Conservation (phyloP, 257 asterid genomes). For the Lantana camara region DNA sequence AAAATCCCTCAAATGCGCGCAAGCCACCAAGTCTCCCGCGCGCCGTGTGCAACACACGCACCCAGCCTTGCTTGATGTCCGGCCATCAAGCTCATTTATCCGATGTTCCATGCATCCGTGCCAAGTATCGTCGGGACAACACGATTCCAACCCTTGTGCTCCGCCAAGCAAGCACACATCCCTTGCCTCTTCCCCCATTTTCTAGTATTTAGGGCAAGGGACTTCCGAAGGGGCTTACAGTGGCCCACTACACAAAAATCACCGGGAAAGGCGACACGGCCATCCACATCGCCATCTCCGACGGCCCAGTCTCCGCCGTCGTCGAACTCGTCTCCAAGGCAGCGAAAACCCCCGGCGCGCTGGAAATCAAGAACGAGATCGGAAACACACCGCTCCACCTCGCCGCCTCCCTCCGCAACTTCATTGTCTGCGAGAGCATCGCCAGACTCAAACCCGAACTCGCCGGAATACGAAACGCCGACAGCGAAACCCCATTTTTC, state of each 20-base stretch:
- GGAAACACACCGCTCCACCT: background rate
- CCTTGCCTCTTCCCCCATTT: too few species aligned
- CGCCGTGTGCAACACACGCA: too few species aligned
- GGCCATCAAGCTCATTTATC: too few species aligned
- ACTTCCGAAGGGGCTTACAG: too few species aligned
- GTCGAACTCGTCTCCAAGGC: background rate
- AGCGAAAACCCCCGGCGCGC: background rate
- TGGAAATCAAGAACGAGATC: background rate
- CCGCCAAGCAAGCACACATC: too few species aligned
- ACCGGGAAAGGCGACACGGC: constrained; percentile 34
- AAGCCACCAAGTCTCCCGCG: too few species aligned
- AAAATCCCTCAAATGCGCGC: too few species aligned
- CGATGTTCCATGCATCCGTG: too few species aligned
- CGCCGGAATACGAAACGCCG: constrained; percentile 11
- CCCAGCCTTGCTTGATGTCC: too few species aligned
- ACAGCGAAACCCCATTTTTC: background rate
- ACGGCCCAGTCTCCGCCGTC: constrained; percentile 22
- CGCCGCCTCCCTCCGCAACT: background rate
- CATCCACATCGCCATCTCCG: constrained; percentile 35
- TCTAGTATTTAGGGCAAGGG: too few species aligned
- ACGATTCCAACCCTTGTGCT: too few species aligned
- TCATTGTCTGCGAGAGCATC: background rate
- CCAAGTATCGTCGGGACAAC: too few species aligned
- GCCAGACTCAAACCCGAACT: background rate
- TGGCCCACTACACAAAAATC: constrained; percentile 5